Evolutionary conservation across 2,329 filamentous ascomycete genomes (phyloP).

Genomic region (Truncatella angustata): DNA sequence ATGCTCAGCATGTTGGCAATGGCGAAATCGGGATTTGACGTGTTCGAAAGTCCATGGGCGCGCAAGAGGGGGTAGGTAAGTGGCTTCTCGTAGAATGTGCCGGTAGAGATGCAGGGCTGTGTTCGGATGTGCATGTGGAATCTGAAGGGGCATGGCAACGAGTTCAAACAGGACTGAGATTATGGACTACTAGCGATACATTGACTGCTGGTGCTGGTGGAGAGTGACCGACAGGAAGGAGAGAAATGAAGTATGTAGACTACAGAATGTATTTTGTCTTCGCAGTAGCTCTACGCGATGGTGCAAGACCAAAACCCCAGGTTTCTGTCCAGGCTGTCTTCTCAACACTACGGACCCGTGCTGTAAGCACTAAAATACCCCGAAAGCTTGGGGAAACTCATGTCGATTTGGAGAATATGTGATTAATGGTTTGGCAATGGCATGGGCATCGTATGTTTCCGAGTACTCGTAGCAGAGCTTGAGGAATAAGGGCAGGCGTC

Average conservation of each 20-base stretch:
- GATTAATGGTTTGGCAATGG: too few species aligned
- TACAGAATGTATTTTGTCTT: too few species aligned
- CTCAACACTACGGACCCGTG: too few species aligned
- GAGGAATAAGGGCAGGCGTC: background rate
- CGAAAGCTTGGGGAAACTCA: too few species aligned
- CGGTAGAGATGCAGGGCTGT: conserved; percentile 50
- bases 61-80: conserved; percentile 56
- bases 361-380: too few species aligned
- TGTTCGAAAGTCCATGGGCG: conserved; percentile 40
- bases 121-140: conserved; percentile 31
- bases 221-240: background rate
- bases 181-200: background rate
- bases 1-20: conserved; percentile 26
- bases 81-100: conserved; percentile 57
- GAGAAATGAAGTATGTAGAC: too few species aligned
- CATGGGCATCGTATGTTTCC: too few species aligned
- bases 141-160: conserved; percentile 31
- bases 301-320: too few species aligned
- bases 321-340: too few species aligned
- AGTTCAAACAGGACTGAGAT: background rate
- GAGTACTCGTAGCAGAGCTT: too few species aligned
- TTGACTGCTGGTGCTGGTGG: background rate
- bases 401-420: too few species aligned
- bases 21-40: conserved; percentile 47
- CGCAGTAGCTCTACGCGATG: too few species aligned